Evolutionary conservation across 2,329 filamentous ascomycete species (phyloP).

Genomic region (Cladophialophora psammophila): DNA sequence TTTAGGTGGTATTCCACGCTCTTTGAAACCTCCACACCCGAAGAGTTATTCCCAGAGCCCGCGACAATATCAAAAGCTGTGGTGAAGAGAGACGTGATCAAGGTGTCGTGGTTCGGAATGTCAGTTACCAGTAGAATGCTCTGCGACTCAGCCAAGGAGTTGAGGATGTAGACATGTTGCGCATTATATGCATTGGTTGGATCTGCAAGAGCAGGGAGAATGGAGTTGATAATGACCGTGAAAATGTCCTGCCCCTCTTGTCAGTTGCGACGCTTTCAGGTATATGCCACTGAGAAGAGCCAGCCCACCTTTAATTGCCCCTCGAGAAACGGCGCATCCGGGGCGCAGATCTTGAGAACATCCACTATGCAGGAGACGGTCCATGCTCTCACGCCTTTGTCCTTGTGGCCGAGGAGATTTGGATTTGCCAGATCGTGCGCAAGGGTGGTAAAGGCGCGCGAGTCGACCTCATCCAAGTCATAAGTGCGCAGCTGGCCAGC

Average conservation of each 20-base stretch:
- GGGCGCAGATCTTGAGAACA: constrained; percentile 89
- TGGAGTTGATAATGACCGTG: constrained; percentile 80
- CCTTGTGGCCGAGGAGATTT: constrained; percentile 87
- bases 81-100: constrained; percentile 83
- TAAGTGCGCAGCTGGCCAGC: constrained; percentile 82
- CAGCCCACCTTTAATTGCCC: constrained; percentile 82
- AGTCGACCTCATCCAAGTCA: constrained; percentile 84
- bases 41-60: constrained; percentile 73
- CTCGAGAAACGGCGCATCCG: constrained; percentile 90
- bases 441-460: constrained; percentile 81
- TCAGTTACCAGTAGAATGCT: constrained; percentile 92
- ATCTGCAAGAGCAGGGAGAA: constrained; percentile 84
- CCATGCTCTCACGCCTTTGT: constrained; percentile 90
- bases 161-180: constrained; percentile 90
- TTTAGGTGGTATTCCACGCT: constrained; percentile 95
- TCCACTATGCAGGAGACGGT: constrained; percentile 90
- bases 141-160: constrained; percentile 89
- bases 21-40: constrained; percentile 84
- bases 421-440: constrained; percentile 83
- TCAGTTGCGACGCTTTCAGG: constrained; percentile 16
- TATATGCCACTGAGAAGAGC: neutral
- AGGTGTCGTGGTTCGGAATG: constrained; percentile 78
- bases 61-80: constrained; percentile 92
- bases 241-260: constrained; percentile 77
- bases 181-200: constrained; percentile 88